Evolutionary conservation across 169 alveolate genomes (phyloP).

Genomic region (Plasmodium adleri): DNA sequence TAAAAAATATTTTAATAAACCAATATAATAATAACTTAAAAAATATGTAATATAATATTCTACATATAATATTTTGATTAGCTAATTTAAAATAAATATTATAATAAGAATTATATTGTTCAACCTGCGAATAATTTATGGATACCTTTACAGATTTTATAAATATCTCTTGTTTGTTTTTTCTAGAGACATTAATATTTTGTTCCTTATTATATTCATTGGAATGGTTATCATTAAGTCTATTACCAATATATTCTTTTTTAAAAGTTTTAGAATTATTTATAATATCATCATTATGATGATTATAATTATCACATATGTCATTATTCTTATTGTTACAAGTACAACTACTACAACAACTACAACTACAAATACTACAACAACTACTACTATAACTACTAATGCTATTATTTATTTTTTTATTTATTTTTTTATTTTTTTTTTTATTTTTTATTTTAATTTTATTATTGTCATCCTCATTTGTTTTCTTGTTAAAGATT

Average conservation of each 20-base stretch:
- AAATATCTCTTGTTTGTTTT: not conserved
- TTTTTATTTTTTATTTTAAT: not conserved
- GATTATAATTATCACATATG: too few species aligned
- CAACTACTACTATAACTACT: too few species aligned
- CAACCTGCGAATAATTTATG: slow-evolving; percentile 21
- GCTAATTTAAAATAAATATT: slow-evolving; percentile 18
- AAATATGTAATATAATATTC: slow-evolving; percentile 7
- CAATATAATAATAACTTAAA: slow-evolving; percentile 4
- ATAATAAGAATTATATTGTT: slow-evolving; percentile 22
- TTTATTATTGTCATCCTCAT: not conserved
- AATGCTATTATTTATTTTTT: not conserved
- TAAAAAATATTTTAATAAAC: slow-evolving; percentile 24
- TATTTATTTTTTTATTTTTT: slow-evolving; percentile 6
- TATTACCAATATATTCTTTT: too few species aligned
- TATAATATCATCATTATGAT: too few species aligned
- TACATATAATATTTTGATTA: not conserved
- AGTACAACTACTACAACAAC: too few species aligned
- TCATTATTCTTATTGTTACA: too few species aligned
- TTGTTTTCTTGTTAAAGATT: slow-evolving; percentile 8
- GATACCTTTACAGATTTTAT: slow-evolving; percentile 15
- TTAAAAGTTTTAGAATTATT: too few species aligned
- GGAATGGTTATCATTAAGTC: too few species aligned
- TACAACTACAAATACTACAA: too few species aligned
- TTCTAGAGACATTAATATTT: too few species aligned
- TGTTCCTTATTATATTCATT: too few species aligned